These are phyloP conservation scores for Camellia lanceoleosa DNA, from an alignment of 148 eudicot genomes.

Conservation along the genomic window DNA sequence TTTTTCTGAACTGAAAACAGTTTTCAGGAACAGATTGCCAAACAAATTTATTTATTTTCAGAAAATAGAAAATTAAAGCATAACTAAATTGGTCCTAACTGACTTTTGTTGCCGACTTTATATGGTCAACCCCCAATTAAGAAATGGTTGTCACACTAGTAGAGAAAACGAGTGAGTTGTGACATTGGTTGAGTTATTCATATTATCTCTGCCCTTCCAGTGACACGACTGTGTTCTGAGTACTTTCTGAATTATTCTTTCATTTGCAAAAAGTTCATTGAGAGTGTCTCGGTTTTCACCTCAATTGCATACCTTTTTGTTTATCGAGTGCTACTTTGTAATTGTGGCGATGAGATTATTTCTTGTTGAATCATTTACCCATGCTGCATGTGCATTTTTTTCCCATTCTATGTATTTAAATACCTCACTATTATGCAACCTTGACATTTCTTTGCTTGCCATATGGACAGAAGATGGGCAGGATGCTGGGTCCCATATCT, in stretches of 20 bases:
- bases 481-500: constrained; percentile 47
- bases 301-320: background rate
- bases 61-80: no score
- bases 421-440: background rate
- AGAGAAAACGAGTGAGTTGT: no score
- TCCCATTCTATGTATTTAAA: background rate
- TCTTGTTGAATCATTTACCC: background rate
- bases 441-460: background rate
- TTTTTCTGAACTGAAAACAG: no score
- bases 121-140: background rate
- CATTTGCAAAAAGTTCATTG: background rate
- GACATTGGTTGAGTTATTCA: no score
- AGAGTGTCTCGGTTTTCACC: background rate
- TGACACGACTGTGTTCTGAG: no score
- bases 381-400: background rate
- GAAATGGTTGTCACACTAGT: background rate
- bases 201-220: no score
- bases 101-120: background rate
- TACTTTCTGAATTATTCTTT: no score
- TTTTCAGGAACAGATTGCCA: no score
- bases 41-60: no score
- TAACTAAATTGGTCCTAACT: no score
- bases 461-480: constrained; percentile 33
- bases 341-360: background rate
- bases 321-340: background rate